Evolutionary conservation across 2,329 filamentous ascomycete species (phyloP).

Genomic region (Saccharata proteae): DNA sequence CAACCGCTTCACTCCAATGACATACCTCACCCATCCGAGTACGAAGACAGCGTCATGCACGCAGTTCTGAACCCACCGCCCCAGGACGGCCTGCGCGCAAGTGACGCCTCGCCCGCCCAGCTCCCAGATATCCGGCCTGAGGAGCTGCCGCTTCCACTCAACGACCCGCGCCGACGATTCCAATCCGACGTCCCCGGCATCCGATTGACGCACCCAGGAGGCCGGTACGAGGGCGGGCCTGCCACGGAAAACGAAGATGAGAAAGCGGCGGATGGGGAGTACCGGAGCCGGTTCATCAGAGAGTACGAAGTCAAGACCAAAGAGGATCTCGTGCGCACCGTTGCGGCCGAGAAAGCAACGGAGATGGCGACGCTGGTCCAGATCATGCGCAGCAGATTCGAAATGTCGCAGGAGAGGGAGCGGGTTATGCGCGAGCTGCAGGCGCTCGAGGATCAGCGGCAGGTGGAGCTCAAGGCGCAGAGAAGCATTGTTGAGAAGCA

Average conservation of each 20-base stretch:
- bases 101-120: constrained; percentile 16
- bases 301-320: constrained; percentile 23
- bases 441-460: constrained; percentile 31
- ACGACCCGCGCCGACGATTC: constrained; percentile 31
- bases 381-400: constrained; percentile 21
- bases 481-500: constrained; percentile 28
- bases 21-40: constrained; percentile 30
- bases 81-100: constrained; percentile 15
- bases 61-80: constrained; percentile 23
- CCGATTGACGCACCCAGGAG: constrained; percentile 32
- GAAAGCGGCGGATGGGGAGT: constrained; percentile 22
- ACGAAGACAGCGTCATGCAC: constrained; percentile 32
- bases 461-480: constrained; percentile 32
- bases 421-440: constrained; percentile 31
- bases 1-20: too few relatives aligned
- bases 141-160: constrained; percentile 30
- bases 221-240: constrained; percentile 37
- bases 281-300: constrained; percentile 29
- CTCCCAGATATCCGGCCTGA: constrained; percentile 17
- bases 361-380: constrained; percentile 18
- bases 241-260: constrained; percentile 22
- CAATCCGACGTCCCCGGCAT: constrained; percentile 31
- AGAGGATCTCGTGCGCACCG: constrained; percentile 22
- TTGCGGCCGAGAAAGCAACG: constrained; percentile 18
- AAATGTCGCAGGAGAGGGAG: constrained; percentile 29